Base-by-base conservation (phyloP, 148 eudicot species). In the Fagopyrum tataricum region DNA sequence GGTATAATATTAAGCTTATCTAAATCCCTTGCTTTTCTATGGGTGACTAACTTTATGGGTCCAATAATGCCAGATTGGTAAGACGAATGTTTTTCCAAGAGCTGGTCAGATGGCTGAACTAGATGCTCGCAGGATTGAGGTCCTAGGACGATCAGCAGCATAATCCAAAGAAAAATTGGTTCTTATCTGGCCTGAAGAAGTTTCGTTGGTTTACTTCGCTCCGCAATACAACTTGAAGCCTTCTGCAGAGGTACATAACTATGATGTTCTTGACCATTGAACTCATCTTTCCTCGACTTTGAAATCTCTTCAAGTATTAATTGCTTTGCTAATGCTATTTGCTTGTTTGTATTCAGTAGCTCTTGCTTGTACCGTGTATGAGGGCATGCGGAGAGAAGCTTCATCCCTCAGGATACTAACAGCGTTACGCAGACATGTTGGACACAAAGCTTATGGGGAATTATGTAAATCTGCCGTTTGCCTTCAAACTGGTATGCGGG, bases 21-120 rank as follows among this genome's bases (percentile, higher is more conserved):
- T 64, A 0, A 39, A 64, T 37, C 26, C 44, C 44, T 4, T 64
- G 44, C 3, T 64, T 31, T 64, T 37, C 10, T 43, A 64, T 31
- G 4, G 43, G 43, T 31, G 39, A 64, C 75, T 72, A 13, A 78
- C 21, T 40, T 59, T 75, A 64, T 26, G 74, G 23, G 17, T 66
- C 55, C 9, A 20, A 52, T 55, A 73, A 70, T 87, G 85, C 69
- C 90, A 96, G 99, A 92, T 96, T 72, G 99, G 99, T 72, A 96
- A 96, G 81, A 96, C 95, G 40, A 96, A 96, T 78, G 92, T 96
- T 76, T 92, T 96, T 74, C 88, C 92, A 67, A 87, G 99, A 82
- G 99, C 99, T 70, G 99, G 99, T 67, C 97, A 96, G 84, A 90
- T 96, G 99, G 99, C 99, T 41, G 99, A 92, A 73, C 84, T 96